Evolutionary conservation across 2,329 filamentous ascomycete species (phyloP).

Genomic region (Colletotrichum nymphaeae): DNA sequence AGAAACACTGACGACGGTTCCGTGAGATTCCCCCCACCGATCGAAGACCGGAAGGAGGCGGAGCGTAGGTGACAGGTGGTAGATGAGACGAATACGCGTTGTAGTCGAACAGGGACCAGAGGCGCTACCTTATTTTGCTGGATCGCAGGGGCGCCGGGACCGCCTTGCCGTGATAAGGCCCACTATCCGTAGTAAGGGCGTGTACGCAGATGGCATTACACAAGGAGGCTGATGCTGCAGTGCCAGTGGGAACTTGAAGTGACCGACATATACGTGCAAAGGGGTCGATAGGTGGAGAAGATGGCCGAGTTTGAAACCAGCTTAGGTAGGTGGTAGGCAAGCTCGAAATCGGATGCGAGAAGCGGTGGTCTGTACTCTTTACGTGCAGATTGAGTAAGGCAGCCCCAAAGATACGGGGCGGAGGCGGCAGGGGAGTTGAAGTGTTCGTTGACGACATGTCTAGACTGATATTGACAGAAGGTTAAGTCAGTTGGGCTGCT

Average conservation of each 20-base stretch:
- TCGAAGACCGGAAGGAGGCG: slow-evolving; percentile 41
- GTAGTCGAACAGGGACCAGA: slow-evolving; percentile 23
- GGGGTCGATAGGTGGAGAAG: slow-evolving; percentile 20
- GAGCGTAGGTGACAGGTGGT: slow-evolving; percentile 37
- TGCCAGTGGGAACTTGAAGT: neutral
- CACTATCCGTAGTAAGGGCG: slow-evolving; percentile 12
- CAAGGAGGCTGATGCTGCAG: slow-evolving; percentile 11
- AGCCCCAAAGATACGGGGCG: neutral
- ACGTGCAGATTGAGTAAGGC: neutral
- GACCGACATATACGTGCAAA: slow-evolving; percentile 12
- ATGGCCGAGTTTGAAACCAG: slow-evolving; percentile 22
- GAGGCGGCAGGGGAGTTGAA: neutral
- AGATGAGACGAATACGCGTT: slow-evolving; percentile 41
- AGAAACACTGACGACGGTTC: slow-evolving; percentile 37
- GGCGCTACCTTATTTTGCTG: slow-evolving; percentile 31
- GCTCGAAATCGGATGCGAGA: slow-evolving; percentile 22
- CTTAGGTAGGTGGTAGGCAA: neutral
- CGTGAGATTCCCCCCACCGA: slow-evolving; percentile 37
- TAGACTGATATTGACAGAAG: slow-evolving; percentile 6
- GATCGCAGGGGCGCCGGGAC: slow-evolving; percentile 22
- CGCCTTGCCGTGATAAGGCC: slow-evolving; percentile 10
- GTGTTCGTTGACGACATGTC: slow-evolving; percentile 8
- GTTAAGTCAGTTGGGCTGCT: neutral
- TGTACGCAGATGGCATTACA: slow-evolving; percentile 1
- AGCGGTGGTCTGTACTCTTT: neutral